These are phyloP conservation scores for Leccinum uliginosum DNA, from an alignment of 768 basidiomycete genomes.

Conservation along the genomic window DNA sequence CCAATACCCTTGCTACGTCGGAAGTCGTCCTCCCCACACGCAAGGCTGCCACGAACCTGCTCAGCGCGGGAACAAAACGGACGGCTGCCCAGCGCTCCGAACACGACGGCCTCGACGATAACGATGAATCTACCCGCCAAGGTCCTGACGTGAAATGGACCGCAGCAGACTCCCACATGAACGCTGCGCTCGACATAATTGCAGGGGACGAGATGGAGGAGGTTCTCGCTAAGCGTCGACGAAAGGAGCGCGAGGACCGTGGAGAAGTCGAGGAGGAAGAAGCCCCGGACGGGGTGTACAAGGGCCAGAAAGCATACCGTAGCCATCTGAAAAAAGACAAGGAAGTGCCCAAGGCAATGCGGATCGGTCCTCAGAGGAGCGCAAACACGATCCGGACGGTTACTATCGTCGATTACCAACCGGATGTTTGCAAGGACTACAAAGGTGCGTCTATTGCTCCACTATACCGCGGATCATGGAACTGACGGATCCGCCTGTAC, in stretches of 20 bases:
- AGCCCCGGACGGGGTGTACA: conserved; percentile 76
- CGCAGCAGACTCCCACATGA: conserved; percentile 66
- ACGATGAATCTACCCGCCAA: conserved; percentile 40
- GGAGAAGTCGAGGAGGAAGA: conserved; percentile 53
- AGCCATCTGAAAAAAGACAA: conserved; percentile 77
- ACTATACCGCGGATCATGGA: conserved; percentile 11
- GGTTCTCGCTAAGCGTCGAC: conserved; percentile 63
- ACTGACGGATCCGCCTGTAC: conserved; percentile 7
- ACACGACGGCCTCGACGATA: conserved; percentile 36
- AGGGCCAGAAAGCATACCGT: conserved; percentile 78
- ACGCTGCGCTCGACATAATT: conserved; percentile 69
- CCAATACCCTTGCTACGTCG: conserved; percentile 30
- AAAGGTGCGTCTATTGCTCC: conserved; percentile 63
- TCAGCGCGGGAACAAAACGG: conserved; percentile 74
- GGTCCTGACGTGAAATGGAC: conserved; percentile 76
- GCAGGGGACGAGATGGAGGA: conserved; percentile 81
- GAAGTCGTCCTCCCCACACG: conserved; percentile 76
- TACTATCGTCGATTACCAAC: conserved; percentile 96
- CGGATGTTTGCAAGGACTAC: conserved; percentile 99
- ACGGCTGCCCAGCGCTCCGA: conserved; percentile 46
- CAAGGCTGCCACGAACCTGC: conserved; percentile 61
- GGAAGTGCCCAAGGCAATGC: conserved; percentile 85
- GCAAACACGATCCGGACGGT: conserved; percentile 86
- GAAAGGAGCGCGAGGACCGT: conserved; percentile 48
- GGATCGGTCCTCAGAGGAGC: conserved; percentile 73